These are phyloP conservation scores for Aurinia saxatilis DNA, from an alignment of 345 rosid species.

Conservation along the genomic window DNA sequence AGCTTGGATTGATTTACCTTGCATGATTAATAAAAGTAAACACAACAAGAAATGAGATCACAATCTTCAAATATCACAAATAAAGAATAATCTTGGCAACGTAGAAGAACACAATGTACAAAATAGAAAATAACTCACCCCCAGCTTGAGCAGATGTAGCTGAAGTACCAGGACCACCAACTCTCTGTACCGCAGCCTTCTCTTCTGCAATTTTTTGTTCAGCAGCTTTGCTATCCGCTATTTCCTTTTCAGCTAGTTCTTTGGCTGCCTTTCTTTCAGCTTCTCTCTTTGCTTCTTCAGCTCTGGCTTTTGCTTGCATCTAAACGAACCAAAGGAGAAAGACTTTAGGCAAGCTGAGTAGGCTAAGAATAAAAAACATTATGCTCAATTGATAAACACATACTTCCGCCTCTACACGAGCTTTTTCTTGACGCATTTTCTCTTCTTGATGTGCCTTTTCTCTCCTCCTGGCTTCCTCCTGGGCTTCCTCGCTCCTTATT, in stretches of 20 bases:
- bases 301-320: slow-evolving; percentile 58
- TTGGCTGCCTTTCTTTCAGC: slow-evolving; percentile 59
- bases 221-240: slow-evolving; percentile 31
- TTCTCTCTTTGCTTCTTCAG: slow-evolving; percentile 76
- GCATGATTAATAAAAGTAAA: slow-evolving; percentile 11
- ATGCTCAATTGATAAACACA: slow-evolving; percentile 11
- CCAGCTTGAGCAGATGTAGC: slow-evolving; percentile 27
- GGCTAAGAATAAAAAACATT: neutral
- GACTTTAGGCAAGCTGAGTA: neutral
- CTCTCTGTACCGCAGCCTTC: slow-evolving; percentile 21
- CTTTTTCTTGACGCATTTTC: slow-evolving; percentile 71
- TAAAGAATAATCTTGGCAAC: slow-evolving; percentile 6
- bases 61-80: slow-evolving; percentile 4
- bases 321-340: neutral
- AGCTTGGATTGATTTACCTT: slow-evolving; percentile 55
- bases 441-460: slow-evolving; percentile 80
- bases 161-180: slow-evolving; percentile 18
- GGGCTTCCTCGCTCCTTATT: slow-evolving; percentile 74
- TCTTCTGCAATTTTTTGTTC: slow-evolving; percentile 26
- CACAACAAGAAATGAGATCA: neutral
- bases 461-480: slow-evolving; percentile 81
- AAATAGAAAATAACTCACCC: slow-evolving; percentile 28
- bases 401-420: slow-evolving; percentile 87
- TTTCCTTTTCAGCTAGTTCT: slow-evolving; percentile 57
- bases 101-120: neutral